A percentile compares a stretch with the other conserved stretches of the same genome.
phyloP scores from a whole-genome alignment of 768 basidiomycete genomes.

The Leccinum disarticulatum region DNA sequence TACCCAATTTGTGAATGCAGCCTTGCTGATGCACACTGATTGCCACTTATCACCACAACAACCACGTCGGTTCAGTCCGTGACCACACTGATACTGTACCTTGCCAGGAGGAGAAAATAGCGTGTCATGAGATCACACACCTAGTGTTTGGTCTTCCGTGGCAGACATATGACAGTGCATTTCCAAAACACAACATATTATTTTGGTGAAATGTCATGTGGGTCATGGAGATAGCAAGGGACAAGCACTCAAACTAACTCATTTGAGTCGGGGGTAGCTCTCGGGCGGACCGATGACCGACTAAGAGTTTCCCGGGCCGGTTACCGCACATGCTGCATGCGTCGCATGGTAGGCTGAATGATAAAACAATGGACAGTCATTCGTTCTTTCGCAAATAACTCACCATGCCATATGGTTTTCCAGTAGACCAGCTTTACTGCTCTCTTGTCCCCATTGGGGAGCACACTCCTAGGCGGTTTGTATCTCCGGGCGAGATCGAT shows the following conservation, averaged over 20 bases:
- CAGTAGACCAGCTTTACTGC: not conserved
- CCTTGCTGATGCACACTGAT: not conserved
- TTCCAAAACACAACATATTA: not conserved
- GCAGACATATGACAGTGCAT: not conserved
- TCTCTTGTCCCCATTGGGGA: not conserved
- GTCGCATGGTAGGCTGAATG: not conserved
- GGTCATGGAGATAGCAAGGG: not conserved
- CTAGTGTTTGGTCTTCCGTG: not conserved
- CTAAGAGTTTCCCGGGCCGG: not conserved
- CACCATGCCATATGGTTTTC: not conserved
- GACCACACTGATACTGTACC: not conserved
- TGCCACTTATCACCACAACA: constrained; percentile 1
- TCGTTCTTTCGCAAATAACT: not conserved
- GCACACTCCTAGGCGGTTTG: not conserved
- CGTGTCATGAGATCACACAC: not conserved
- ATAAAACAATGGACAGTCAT: not conserved
- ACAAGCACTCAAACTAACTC: not conserved
- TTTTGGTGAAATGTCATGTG: not conserved
- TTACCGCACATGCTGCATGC: not conserved
- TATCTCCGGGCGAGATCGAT: not conserved
- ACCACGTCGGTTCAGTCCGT: not conserved
- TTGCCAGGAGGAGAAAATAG: not conserved
- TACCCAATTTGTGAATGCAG: not conserved
- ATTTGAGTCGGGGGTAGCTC: not conserved
- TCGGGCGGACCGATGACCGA: not conserved